A percentile compares a stretch with the other conserved stretches of the same genome.
Conservation (phyloP, 768 basidiomycete genomes). For the Suillus tomentosus region DNA sequence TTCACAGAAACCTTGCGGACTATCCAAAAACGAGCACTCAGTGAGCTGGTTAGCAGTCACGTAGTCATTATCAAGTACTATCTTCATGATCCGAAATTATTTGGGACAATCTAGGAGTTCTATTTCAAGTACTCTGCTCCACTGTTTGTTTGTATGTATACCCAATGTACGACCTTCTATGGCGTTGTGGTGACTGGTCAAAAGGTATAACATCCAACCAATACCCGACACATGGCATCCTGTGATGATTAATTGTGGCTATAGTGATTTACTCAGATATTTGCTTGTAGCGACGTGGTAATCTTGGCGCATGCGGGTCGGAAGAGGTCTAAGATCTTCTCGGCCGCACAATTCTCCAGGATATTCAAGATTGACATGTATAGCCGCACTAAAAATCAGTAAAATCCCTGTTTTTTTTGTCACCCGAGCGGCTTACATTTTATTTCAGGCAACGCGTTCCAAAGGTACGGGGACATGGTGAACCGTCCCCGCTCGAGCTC, state of each 20-base stretch:
- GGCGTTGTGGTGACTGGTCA: neutral
- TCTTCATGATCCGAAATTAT: slow-evolving; percentile 7
- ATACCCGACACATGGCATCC: slow-evolving; percentile 3
- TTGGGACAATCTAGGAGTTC: neutral
- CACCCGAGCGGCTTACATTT: neutral
- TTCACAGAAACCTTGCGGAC: neutral
- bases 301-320: neutral
- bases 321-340: slow-evolving; percentile 1
- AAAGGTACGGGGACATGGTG: neutral
- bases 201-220: neutral
- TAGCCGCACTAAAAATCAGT: neutral
- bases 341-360: neutral
- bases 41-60: slow-evolving; percentile 2
- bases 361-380: slow-evolving; percentile 4
- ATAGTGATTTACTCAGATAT: neutral
- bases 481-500: neutral
- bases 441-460: neutral
- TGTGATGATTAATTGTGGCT: neutral
- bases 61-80: neutral
- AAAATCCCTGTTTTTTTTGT: neutral
- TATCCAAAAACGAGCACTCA: neutral
- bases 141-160: neutral
- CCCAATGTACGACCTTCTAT: neutral
- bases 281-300: slow-evolving; percentile 7
- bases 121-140: slow-evolving; percentile 4